phyloP scores from a whole-genome alignment of 495 filamentous ascomycete genomes.

The Chaetomium tenue region DNA sequence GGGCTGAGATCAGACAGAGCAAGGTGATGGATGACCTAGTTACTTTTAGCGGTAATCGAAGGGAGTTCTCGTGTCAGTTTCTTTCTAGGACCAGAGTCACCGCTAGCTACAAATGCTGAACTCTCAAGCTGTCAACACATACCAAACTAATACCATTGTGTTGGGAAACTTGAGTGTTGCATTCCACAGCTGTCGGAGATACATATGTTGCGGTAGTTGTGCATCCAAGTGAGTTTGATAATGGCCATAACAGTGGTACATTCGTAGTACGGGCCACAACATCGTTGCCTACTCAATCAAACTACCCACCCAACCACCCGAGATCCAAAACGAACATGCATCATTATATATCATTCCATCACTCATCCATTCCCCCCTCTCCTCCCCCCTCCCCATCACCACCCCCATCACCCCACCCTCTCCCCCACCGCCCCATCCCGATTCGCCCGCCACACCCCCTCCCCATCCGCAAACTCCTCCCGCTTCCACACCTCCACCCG shows the following conservation, averaged over 20 bases:
- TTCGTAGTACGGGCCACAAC: too few species aligned
- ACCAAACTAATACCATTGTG: too few species aligned
- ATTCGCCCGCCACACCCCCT: conserved; percentile 90
- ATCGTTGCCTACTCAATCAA: too few species aligned
- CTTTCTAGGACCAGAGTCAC: background rate
- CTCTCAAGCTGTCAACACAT: background rate
- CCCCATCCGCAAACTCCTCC: conserved; percentile 79
- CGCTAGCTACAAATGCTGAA: background rate
- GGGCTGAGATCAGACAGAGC: background rate
- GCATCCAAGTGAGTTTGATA: too few species aligned
- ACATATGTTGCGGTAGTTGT: too few species aligned
- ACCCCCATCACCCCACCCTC: conserved; percentile 24
- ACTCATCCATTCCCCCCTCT: background rate
- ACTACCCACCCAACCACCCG: background rate
- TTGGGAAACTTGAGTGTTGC: too few species aligned
- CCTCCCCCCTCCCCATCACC: background rate
- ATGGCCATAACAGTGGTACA: too few species aligned
- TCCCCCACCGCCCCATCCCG: conserved; percentile 65
- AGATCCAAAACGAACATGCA: background rate
- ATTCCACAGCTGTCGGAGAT: too few species aligned
- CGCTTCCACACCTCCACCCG: conserved; percentile 92
- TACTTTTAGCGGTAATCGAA: background rate
- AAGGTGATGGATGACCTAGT: background rate
- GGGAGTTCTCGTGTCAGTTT: background rate
- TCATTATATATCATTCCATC: background rate